Base-by-base conservation (phyloP, 2,329 filamentous ascomycete species). In the Colletotrichum sojae region DNA sequence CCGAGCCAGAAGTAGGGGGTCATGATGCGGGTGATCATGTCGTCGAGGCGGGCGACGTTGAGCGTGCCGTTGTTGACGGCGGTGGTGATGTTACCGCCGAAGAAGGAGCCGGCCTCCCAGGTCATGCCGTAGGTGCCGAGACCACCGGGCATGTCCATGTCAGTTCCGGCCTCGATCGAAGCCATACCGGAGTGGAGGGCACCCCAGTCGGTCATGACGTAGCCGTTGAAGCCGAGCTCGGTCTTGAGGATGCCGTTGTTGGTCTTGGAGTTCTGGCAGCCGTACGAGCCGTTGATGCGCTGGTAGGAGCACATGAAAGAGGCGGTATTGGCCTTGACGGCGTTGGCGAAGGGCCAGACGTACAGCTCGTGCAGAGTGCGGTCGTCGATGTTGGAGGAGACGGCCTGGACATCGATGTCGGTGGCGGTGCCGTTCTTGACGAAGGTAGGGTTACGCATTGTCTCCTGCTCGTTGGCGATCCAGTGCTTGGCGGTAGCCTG, bases 311-410 rank as follows among this genome's bases (percentile, higher is more conserved):
- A 84, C 83, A 85, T 85, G 65, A 84, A 71, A 27, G 74, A 76
- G 4, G 78, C 72, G n/a, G 76, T 76, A 46, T 76, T 74, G 12
- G 78, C 77, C 52, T 73, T 74, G 55, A 76, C 75, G 15, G 77
- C 78, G 36, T 79, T 76, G 69, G 77, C 77, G 45, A 79, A 79
- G 6, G 78, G 78, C 78, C 78, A 79, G 43, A 79, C 78, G 72
- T 79, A 79, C 1, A 79, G 72, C 73, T 90, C 89, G 73, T 90
- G 88, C 67, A 90, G 79, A 9, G 89, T 88, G 6, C 88, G 80
- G 75, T 91, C 89, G 61, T 89, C 86, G 15, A 89, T 83, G 72
- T 89, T 88, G 22, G 76, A 68, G 5, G 76, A 78, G n/a, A 80
- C 9, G 6, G 78, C 74, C 69, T 79, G 76, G n/a, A 69, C 53